phyloP scores from a whole-genome alignment of 2,329 filamentous ascomycete genomes.

The Moelleriella libera region DNA sequence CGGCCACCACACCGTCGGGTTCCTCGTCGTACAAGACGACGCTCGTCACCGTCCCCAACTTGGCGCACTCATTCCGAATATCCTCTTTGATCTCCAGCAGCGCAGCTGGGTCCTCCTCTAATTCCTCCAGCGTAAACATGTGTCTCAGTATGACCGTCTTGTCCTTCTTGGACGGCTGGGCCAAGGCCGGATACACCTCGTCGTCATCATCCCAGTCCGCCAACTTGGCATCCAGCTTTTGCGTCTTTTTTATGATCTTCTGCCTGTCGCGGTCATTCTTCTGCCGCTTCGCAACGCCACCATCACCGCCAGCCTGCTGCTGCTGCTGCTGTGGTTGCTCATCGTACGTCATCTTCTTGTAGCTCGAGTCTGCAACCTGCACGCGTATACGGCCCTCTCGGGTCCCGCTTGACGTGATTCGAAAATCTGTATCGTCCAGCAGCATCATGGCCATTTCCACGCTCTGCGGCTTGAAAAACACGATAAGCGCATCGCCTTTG shows the following conservation, averaged over 20 bases:
- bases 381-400: conserved; percentile 59
- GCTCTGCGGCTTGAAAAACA: conserved; percentile 93
- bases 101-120: conserved; percentile 71
- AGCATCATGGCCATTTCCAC: conserved; percentile 73
- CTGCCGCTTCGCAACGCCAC: conserved; percentile 25
- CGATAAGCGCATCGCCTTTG: conserved; percentile 85
- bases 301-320: conserved; percentile 9
- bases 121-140: conserved; percentile 80
- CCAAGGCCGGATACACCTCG: conserved; percentile 29
- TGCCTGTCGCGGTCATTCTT: conserved; percentile 58
- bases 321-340: conserved; percentile 11
- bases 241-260: conserved; percentile 82
- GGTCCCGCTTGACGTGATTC: conserved; percentile 41
- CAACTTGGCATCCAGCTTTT: conserved; percentile 82
- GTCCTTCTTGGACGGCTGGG: conserved; percentile 45
- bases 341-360: conserved; percentile 73
- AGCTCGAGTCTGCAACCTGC: conserved; percentile 73
- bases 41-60: conserved; percentile 78
- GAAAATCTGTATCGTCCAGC: conserved; percentile 70
- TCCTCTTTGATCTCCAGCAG: conserved; percentile 90
- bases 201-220: conserved; percentile 95
- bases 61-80: conserved; percentile 76
- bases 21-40: conserved; percentile 85
- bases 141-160: conserved; percentile 79
- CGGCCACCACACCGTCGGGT: conserved; percentile 67